Conservation (phyloP, 805 yeast genomes). For the Clavispora phyllophila region DNA sequence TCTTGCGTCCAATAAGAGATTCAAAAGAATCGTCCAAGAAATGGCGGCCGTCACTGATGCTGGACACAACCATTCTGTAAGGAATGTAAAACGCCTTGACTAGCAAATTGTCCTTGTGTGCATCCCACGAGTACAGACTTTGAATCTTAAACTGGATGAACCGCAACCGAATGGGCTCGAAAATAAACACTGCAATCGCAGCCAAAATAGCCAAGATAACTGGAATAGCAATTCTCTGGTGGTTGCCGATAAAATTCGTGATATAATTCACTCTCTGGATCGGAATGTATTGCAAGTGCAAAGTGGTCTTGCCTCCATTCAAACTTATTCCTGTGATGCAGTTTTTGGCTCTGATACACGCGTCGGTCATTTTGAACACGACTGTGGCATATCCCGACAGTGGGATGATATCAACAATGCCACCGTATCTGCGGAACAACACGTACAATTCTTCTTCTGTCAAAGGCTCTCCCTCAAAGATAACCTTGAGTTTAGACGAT, state of each 20-base stretch:
- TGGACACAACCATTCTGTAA: slow-evolving; percentile 17
- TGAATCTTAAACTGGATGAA: slow-evolving; percentile 71
- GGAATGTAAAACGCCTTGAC: slow-evolving; percentile 26
- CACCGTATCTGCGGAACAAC: slow-evolving; percentile 82
- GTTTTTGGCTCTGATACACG: slow-evolving; percentile 83
- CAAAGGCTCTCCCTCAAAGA: slow-evolving; percentile 71
- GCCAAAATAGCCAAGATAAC: slow-evolving; percentile 72
- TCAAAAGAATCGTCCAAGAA: slow-evolving; percentile 27
- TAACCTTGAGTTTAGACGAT: slow-evolving; percentile 54
- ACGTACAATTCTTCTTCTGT: slow-evolving; percentile 79
- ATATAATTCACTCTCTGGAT: slow-evolving; percentile 48
- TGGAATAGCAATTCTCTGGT: slow-evolving; percentile 81
- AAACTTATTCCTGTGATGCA: slow-evolving; percentile 78
- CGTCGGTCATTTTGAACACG: slow-evolving; percentile 49
- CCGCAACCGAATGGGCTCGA: slow-evolving; percentile 89
- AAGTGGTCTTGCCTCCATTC: slow-evolving; percentile 45
- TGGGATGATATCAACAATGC: slow-evolving; percentile 68
- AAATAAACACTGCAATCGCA: slow-evolving; percentile 74
- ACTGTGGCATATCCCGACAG: slow-evolving; percentile 52
- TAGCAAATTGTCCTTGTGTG: slow-evolving; percentile 33
- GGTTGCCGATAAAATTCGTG: slow-evolving; percentile 58
- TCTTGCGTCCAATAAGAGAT: slow-evolving; percentile 9
- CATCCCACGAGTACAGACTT: slow-evolving; percentile 44
- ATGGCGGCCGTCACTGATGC: slow-evolving; percentile 30
- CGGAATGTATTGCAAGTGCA: slow-evolving; percentile 73